Conservation (phyloP, 1,139 yeast species). For the Debaryomycetaceae sp. region DNA sequence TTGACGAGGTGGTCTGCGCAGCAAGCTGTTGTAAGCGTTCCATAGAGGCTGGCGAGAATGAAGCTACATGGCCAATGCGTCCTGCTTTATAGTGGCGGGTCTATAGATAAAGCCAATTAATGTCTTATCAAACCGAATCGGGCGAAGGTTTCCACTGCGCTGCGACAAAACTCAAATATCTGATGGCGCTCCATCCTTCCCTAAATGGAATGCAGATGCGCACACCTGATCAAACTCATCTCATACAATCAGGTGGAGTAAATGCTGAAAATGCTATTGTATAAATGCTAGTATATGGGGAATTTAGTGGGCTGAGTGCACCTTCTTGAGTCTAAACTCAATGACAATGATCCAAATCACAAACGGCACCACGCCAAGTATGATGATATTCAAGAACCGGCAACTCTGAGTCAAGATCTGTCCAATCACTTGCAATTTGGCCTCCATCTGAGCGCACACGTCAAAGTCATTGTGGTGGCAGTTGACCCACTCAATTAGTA, state of each 20-base stretch:
- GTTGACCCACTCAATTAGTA: constrained; percentile 12
- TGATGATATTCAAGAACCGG: constrained; percentile 19
- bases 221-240: constrained; percentile 1
- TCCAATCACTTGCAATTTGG: constrained; percentile 10
- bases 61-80: neutral
- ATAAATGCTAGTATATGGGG: too few relatives aligned
- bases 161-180: neutral
- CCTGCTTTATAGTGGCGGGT: neutral
- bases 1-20: constrained; percentile 55
- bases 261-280: too few relatives aligned
- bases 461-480: neutral
- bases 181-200: constrained; percentile 5
- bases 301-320: too few relatives aligned
- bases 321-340: constrained; percentile 13
- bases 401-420: constrained; percentile 13
- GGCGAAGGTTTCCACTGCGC: constrained; percentile 8
- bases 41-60: constrained; percentile 26
- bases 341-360: constrained; percentile 20
- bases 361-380: constrained; percentile 25
- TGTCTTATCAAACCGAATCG: constrained; percentile 10
- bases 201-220: constrained; percentile 2
- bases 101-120: constrained; percentile 1
- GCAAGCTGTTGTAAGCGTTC: constrained; percentile 68
- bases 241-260: too few relatives aligned
- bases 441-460: constrained; percentile 1